Conservation (phyloP, 139 green algal species). For the Chlamydomonas incerta region DNA sequence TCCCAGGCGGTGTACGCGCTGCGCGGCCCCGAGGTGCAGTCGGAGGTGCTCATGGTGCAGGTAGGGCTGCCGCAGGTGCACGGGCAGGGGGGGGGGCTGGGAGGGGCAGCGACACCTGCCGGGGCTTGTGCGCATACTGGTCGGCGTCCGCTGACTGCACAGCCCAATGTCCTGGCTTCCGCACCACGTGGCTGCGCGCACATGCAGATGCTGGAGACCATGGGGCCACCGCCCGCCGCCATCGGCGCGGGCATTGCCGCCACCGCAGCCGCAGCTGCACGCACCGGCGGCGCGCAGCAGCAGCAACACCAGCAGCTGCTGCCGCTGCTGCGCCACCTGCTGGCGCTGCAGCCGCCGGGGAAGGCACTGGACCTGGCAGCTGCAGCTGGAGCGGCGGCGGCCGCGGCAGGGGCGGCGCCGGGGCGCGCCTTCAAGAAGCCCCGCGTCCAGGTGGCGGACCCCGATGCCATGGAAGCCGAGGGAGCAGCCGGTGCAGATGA, state of each 20-base stretch:
- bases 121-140: no score
- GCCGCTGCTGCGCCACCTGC: constrained; percentile 21
- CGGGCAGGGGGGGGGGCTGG: not conserved
- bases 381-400: not conserved
- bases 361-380: not conserved
- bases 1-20: constrained; percentile 61
- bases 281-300: not conserved
- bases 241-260: not conserved
- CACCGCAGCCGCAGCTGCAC: not conserved
- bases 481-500: not conserved
- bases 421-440: not conserved
- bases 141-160: no score
- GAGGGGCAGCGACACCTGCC: no score
- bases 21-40: constrained; percentile 71
- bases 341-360: not conserved
- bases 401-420: not conserved
- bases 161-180: no score
- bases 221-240: not conserved
- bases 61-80: constrained; percentile 32
- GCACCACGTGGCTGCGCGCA: no score
- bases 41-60: constrained; percentile 71
- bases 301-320: not conserved
- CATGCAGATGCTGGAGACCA: not conserved
- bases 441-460: not conserved
- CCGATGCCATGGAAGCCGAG: not conserved